phyloP scores from a whole-genome alignment of 2,329 filamentous ascomycete genomes.

The Pseudodiploospora longispora region DNA sequence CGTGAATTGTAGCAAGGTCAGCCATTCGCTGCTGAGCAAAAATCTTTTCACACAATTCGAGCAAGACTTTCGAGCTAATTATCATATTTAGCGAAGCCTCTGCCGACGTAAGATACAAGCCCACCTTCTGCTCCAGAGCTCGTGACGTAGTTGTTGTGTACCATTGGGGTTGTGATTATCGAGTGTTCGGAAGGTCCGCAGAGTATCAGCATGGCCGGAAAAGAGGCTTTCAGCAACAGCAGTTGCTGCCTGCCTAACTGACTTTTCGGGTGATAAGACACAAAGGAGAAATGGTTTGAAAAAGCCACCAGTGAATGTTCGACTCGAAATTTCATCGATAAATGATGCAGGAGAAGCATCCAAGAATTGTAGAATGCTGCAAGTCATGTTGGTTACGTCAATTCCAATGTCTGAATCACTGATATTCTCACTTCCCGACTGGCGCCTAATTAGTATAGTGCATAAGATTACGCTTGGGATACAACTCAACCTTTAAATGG shows the following conservation, averaged over 20 bases:
- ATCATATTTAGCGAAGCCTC: background rate
- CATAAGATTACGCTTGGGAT: constrained; percentile 3
- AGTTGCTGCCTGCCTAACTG: constrained; percentile 39
- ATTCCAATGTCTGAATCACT: constrained; percentile 3
- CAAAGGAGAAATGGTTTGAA: constrained; percentile 47
- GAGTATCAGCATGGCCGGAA: constrained; percentile 15
- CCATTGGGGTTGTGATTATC: constrained; percentile 17
- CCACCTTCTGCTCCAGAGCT: constrained; percentile 48
- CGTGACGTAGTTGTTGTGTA: constrained; percentile 22
- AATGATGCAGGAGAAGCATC: constrained; percentile 37
- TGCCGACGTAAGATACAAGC: constrained; percentile 7
- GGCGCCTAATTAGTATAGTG: constrained; percentile 9
- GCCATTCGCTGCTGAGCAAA: constrained; percentile 33
- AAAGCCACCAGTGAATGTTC: constrained; percentile 21
- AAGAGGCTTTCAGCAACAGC: constrained; percentile 42
- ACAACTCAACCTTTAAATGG: constrained; percentile 44
- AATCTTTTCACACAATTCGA: constrained; percentile 42
- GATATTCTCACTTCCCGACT: constrained; percentile 1
- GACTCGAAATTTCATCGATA: constrained; percentile 21
- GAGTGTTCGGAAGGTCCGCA: constrained; percentile 15
- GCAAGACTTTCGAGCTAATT: constrained; percentile 29
- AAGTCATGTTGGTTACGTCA: constrained; percentile 17
- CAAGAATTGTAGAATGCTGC: constrained; percentile 47
- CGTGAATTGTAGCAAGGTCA: constrained; percentile 40
- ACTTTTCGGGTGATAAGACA: constrained; percentile 43